Percentiles rank a stretch among this genome's conserved stretches.
Conservation (phyloP, 108 stramenopile genomes). For the Discostella stelligeroides region DNA sequence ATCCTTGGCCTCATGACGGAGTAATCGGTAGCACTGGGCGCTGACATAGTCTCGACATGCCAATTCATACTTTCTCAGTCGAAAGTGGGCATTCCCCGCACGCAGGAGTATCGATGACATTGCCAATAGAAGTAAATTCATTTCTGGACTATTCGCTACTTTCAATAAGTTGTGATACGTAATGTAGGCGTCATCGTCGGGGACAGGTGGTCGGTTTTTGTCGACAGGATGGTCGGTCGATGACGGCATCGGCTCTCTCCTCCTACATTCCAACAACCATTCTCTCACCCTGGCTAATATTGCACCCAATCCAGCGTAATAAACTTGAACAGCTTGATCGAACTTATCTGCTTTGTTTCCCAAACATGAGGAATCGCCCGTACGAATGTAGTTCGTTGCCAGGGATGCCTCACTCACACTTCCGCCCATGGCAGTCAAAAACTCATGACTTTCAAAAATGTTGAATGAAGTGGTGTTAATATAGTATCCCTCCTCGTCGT, state of each 20-base stretch:
- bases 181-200: constrained; percentile 1
- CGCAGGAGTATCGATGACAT: constrained; percentile 51
- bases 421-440: constrained; percentile 48
- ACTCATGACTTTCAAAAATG: constrained; percentile 42
- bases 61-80: constrained; percentile 22
- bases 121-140: constrained; percentile 41
- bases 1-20: constrained; percentile 15
- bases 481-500: constrained; percentile 9
- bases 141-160: constrained; percentile 27
- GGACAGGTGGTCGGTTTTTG: not conserved
- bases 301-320: constrained; percentile 49
- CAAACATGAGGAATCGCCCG: constrained; percentile 34
- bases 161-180: constrained; percentile 26
- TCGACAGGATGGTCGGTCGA: not conserved
- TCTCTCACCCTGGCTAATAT: constrained; percentile 37
- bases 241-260: not conserved
- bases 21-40: constrained; percentile 38
- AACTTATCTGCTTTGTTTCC: constrained; percentile 1
- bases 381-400: constrained; percentile 42
- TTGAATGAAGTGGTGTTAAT: constrained; percentile 29
- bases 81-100: constrained; percentile 44
- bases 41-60: constrained; percentile 49
- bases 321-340: constrained; percentile 38
- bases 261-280: constrained; percentile 20
- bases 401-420: constrained; percentile 32